Evolutionary conservation across 768 basidiomycete species (phyloP).

Genomic region (Cyathus striatus): DNA sequence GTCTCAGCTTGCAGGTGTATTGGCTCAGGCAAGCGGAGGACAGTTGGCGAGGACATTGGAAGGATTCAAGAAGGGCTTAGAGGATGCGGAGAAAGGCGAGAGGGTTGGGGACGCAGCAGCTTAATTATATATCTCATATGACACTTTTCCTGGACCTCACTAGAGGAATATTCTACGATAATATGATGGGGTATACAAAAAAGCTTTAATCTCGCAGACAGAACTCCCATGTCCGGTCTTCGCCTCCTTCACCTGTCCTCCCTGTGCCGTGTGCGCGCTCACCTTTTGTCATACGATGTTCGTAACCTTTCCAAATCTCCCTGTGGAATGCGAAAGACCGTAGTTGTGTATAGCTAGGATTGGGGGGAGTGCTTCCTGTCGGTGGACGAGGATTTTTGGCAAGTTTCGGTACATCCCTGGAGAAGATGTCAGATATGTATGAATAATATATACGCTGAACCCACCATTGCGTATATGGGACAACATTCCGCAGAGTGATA

Average conservation of each 20-base stretch:
- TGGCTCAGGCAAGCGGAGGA: constrained; percentile 58
- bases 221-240: constrained; percentile 90
- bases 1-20: constrained; percentile 54
- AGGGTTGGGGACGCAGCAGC: constrained; percentile 7
- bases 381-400: constrained; percentile 69
- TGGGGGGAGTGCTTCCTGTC: constrained; percentile 38
- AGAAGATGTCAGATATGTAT: constrained; percentile 2
- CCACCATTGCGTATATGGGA: constrained; percentile 86
- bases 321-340: constrained; percentile 80
- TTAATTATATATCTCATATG: constrained; percentile 1
- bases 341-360: constrained; percentile 64
- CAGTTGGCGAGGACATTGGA: constrained; percentile 68
- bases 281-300: constrained; percentile 93
- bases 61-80: constrained; percentile 65
- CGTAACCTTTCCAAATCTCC: constrained; percentile 74
- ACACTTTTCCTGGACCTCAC: too few species aligned
- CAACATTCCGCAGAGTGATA: constrained; percentile 80
- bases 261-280: constrained; percentile 62
- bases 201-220: constrained; percentile 45
- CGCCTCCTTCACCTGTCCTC: constrained; percentile 68
- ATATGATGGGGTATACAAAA: too few species aligned
- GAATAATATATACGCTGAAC: constrained; percentile 4
- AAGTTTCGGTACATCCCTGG: constrained; percentile 72
- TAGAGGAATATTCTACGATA: too few species aligned
- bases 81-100: constrained; percentile 30